Conservation (phyloP, 129 eudicot species). For the Arctium minus region DNA sequence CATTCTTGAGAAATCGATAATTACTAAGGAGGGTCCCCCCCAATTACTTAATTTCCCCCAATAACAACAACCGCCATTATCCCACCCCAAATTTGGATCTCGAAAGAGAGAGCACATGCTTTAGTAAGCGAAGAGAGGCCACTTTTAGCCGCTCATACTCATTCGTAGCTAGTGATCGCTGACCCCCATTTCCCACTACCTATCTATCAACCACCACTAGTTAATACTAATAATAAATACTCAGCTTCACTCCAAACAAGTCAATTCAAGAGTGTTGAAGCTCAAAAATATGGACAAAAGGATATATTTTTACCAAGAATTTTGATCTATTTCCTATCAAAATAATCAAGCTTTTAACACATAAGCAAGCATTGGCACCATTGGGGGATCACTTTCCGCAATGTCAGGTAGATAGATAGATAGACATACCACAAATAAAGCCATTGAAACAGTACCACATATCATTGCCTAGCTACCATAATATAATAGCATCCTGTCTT, state of each 20-base stretch:
- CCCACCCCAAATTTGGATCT: constrained; percentile 39
- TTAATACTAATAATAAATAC: background rate
- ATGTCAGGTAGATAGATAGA: background rate
- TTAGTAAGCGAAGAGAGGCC: constrained; percentile 11
- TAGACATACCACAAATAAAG: background rate
- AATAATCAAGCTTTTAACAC: background rate
- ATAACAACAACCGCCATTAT: constrained; percentile 57
- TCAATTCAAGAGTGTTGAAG: background rate
- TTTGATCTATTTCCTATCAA: background rate
- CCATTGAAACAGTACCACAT: background rate
- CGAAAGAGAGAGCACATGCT: constrained; percentile 39
- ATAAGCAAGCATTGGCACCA: background rate
- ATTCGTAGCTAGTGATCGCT: constrained; percentile 26
- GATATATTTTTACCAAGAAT: background rate
- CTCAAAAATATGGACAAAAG: background rate
- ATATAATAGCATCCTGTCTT: background rate
- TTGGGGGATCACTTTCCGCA: background rate
- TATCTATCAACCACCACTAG: constrained; percentile 14
- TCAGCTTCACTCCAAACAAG: background rate
- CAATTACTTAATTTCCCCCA: constrained; percentile 6
- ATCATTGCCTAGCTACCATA: background rate
- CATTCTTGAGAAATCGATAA: constrained; percentile 26
- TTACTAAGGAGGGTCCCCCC: constrained; percentile 34
- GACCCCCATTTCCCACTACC: constrained; percentile 22
- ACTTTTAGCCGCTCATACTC: constrained; percentile 43